Conservation (phyloP, 164 flowering plant species). For the Saururus chinensis region DNA sequence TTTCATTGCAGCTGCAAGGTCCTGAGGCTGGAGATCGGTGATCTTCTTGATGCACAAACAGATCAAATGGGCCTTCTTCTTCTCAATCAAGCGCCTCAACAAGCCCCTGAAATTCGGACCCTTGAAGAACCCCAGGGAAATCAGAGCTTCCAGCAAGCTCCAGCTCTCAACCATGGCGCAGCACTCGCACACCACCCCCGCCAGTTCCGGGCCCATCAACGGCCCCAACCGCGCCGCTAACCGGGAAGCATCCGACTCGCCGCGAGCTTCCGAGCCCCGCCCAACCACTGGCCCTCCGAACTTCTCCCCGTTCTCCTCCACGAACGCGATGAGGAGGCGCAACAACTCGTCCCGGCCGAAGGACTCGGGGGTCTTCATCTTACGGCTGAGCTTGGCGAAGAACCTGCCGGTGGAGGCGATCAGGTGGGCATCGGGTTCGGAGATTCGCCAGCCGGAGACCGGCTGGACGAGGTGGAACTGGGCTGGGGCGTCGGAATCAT, state of each 20-base stretch:
- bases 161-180: constrained; percentile 52
- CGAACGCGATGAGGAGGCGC: constrained; percentile 27
- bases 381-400: constrained; percentile 31
- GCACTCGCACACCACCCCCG: constrained; percentile 39
- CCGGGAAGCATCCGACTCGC: constrained; percentile 15
- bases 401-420: constrained; percentile 28
- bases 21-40: constrained; percentile 34
- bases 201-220: constrained; percentile 42
- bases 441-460: constrained; percentile 50
- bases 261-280: constrained; percentile 6
- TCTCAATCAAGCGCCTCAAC: constrained; percentile 30
- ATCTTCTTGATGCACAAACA: constrained; percentile 47
- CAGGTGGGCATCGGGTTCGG: constrained; percentile 30
- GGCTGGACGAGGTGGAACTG: constrained; percentile 25
- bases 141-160: constrained; percentile 48
- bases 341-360: constrained; percentile 30
- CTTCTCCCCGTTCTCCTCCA: constrained; percentile 26
- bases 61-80: constrained; percentile 44
- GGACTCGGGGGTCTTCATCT: constrained; percentile 34
- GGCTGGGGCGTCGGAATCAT: constrained; percentile 12
- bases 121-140: constrained; percentile 34
- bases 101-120: constrained; percentile 23
- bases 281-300: constrained; percentile 14
- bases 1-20: constrained; percentile 45
- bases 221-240: constrained; percentile 38